Evolutionary conservation across 2,329 filamentous ascomycete species (phyloP).

Genomic region (Cercospora zeae-maydis): DNA sequence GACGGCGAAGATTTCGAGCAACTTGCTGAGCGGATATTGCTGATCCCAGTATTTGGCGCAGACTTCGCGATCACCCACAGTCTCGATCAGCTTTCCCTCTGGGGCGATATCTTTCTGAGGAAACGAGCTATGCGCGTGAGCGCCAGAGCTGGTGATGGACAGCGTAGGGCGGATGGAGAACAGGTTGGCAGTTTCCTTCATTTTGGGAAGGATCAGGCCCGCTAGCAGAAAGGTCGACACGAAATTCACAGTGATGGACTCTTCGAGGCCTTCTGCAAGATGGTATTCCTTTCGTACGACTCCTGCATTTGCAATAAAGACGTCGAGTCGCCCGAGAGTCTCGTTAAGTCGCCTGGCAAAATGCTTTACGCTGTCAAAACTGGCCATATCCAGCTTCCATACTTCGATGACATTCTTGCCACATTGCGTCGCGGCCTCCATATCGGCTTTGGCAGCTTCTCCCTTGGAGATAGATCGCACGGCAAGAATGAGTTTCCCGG

Average conservation of each 20-base stretch:
- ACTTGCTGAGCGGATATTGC: not conserved
- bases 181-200: constrained; percentile 12
- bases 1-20: not conserved
- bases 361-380: constrained; percentile 34
- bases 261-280: constrained; percentile 46
- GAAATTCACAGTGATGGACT: constrained; percentile 51
- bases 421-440: constrained; percentile 30
- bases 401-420: constrained; percentile 38
- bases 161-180: constrained; percentile 36
- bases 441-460: constrained; percentile 39
- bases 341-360: constrained; percentile 28
- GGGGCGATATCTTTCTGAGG: not conserved
- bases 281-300: constrained; percentile 39
- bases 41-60: not conserved
- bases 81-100: not conserved
- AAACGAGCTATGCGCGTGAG: not conserved
- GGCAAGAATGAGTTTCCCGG: constrained; percentile 38
- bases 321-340: constrained; percentile 25
- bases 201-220: constrained; percentile 46
- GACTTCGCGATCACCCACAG: not conserved
- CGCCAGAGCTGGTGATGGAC: constrained; percentile 34
- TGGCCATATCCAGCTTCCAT: constrained; percentile 43
- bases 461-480: constrained; percentile 43
- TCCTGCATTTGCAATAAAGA: constrained; percentile 33
- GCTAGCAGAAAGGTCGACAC: constrained; percentile 51